Base-by-base conservation (phyloP, 179 eudicot species). In the Camellia oleifera region DNA sequence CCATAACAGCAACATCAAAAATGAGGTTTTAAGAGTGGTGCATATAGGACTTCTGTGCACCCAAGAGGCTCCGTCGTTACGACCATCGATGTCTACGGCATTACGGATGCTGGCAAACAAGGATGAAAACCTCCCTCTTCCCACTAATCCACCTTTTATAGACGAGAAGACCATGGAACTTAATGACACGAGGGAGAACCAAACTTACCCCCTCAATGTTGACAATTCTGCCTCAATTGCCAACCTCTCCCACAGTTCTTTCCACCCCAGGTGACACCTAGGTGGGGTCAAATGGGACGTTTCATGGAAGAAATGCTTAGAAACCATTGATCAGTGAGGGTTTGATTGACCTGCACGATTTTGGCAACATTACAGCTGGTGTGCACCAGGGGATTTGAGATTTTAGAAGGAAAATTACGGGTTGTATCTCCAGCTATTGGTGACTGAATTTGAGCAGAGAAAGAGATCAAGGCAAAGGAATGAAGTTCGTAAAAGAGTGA, bases 21-120 rank as follows among this genome's bases (percentile, higher is more conserved):
- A 77, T 0, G 91, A 88, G 78, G 76, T 83, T 14, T 18, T 74
- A 57, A 85, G 91, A 82, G 89, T 85, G 65, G 71, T 91, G 40
- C 97, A 93, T 54, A 66, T 92, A 77, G 94, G 91, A 53, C 92
- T 92, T 26, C 80, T 92, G 50, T 92, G 97, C 88, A 87, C 87
- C 69, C 92, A 92, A 82, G 93, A 91, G 84, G 83, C 78, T 60
- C 87, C 93, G 7, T 78, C 89, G 3, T 73, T 91, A 61, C 78
- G 92, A 68, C 96, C 94, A 64, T 81, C 91, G 20, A 94, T 90
- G 91, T 84, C 94, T 0, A 90, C 65, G 78, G 92, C 79, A 53
- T 80, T 94, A 7, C 85, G 78, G 66, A 89, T 90, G 98, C 85
- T 88, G 69, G 92, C 78, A 40, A 89, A 89, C 65, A 85, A 85